Conservation (phyloP, 1,284 basidiomycete species). For the Moesziomyces sp. region DNA sequence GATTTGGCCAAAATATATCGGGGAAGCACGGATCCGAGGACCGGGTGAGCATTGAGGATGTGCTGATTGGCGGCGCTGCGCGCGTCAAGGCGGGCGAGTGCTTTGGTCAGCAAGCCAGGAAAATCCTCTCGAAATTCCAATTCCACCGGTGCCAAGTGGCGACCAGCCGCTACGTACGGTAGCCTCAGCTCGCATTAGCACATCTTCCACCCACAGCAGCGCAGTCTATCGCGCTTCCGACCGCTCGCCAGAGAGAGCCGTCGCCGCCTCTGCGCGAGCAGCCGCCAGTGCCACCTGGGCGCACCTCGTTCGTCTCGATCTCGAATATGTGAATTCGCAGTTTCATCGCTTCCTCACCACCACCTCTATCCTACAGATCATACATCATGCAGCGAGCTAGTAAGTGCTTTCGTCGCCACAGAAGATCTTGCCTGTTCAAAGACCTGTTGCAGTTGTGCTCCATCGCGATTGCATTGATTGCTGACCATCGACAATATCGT, state of each 20-base stretch:
- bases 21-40: slow-evolving; percentile 25
- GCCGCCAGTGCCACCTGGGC: slow-evolving; percentile 15
- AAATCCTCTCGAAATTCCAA: slow-evolving; percentile 7
- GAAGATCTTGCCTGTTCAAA: background rate
- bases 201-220: slow-evolving; percentile 9
- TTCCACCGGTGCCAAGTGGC: slow-evolving; percentile 3
- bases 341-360: slow-evolving; percentile 16
- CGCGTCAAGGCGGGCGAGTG: slow-evolving; percentile 13
- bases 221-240: slow-evolving; percentile 3
- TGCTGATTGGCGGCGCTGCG: slow-evolving; percentile 29
- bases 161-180: slow-evolving; percentile 14
- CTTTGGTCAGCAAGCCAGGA: slow-evolving; percentile 37
- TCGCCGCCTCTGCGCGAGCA: background rate
- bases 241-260: slow-evolving; percentile 10
- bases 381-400: slow-evolving; percentile 48
- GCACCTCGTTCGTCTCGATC: slow-evolving; percentile 3
- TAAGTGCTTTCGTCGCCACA: slow-evolving; percentile 9
- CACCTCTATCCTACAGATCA: slow-evolving; percentile 14
- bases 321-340: slow-evolving; percentile 11
- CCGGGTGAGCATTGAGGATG: slow-evolving; percentile 23
- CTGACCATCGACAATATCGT: background rate
- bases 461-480: background rate
- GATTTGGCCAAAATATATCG: background rate
- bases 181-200: slow-evolving; percentile 24
- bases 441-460: too few species aligned